A percentile compares a stretch with the other conserved stretches of the same genome.
These are phyloP conservation scores for Penicillium coprophilum DNA, from an alignment of 495 filamentous ascomycete genomes.

Conservation along the genomic window DNA sequence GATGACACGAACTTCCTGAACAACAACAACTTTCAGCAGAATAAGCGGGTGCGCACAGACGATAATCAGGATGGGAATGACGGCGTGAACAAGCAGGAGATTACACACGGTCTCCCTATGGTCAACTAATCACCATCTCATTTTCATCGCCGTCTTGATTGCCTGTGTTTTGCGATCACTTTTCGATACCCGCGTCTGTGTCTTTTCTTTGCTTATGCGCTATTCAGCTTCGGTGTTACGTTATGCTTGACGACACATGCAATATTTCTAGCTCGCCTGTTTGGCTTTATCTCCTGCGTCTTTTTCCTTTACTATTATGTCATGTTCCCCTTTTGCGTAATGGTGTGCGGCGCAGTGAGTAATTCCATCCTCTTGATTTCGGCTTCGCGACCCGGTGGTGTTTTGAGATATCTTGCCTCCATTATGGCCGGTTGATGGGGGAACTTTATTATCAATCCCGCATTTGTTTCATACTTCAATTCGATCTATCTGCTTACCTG, in stretches of 20 bases:
- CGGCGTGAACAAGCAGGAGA: conserved; percentile 31
- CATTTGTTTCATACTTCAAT: conserved; percentile 6
- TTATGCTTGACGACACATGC: not conserved
- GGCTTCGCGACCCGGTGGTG: conserved; percentile 18
- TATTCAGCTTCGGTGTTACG: not conserved
- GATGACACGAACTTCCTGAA: conserved; percentile 35
- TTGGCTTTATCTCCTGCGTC: not conserved
- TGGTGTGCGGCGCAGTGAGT: conserved; percentile 25
- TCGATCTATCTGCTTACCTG: not conserved
- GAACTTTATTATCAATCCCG: not conserved
- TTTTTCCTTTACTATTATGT: conserved; percentile 29
- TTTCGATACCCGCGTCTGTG: conserved; percentile 22
- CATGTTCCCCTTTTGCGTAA: conserved; percentile 13
- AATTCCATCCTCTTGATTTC: conserved; percentile 8
- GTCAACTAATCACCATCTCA: conserved; percentile 9
- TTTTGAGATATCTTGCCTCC: conserved; percentile 11
- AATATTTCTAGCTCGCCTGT: not conserved
- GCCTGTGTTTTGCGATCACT: conserved; percentile 1
- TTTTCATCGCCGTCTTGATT: conserved; percentile 5
- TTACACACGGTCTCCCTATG: conserved; percentile 35
- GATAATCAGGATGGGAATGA: conserved; percentile 34
- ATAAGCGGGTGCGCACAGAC: conserved; percentile 37
- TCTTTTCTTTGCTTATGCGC: conserved; percentile 13
- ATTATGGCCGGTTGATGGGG: not conserved
- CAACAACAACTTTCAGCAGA: conserved; percentile 33